phyloP scores from a whole-genome alignment of 192 early-diverging fungal genomes.

The Linnemannia exigua region DNA sequence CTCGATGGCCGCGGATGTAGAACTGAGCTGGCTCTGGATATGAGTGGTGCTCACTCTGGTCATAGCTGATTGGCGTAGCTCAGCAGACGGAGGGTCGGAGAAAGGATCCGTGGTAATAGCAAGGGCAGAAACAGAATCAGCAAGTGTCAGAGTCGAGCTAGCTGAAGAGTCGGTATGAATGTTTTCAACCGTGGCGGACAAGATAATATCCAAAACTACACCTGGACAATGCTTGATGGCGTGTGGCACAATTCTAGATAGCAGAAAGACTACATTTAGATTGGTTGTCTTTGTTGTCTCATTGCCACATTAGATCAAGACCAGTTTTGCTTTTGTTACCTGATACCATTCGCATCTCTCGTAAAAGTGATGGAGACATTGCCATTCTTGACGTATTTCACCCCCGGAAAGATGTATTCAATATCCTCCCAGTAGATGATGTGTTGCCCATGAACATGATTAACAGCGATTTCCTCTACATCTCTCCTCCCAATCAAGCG shows the following conservation, averaged over 20 bases:
- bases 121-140: background rate
- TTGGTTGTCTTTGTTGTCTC: background rate
- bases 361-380: background rate
- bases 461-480: background rate
- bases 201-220: conserved; percentile 20
- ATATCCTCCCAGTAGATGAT: conserved; percentile 31
- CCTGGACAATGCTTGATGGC: conserved; percentile 17
- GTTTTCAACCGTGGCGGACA: background rate
- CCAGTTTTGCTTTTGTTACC: no score
- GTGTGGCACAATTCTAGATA: conserved; percentile 14
- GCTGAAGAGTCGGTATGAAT: conserved; percentile 5
- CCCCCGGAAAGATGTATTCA: conserved; percentile 21
- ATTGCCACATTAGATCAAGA: background rate
- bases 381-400: conserved; percentile 6
- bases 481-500: conserved; percentile 17
- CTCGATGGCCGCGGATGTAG: background rate
- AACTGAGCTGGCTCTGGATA: conserved; percentile 6
- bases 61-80: background rate
- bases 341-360: background rate
- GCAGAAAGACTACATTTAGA: background rate
- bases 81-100: background rate
- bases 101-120: background rate
- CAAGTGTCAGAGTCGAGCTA: background rate
- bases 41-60: background rate
- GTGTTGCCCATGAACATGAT: conserved; percentile 12